Evolutionary conservation across 2,329 filamentous ascomycete genomes (phyloP), one percentile per base, ranked within the genome.

Genomic region (Tympanopsis confertula): DNA sequence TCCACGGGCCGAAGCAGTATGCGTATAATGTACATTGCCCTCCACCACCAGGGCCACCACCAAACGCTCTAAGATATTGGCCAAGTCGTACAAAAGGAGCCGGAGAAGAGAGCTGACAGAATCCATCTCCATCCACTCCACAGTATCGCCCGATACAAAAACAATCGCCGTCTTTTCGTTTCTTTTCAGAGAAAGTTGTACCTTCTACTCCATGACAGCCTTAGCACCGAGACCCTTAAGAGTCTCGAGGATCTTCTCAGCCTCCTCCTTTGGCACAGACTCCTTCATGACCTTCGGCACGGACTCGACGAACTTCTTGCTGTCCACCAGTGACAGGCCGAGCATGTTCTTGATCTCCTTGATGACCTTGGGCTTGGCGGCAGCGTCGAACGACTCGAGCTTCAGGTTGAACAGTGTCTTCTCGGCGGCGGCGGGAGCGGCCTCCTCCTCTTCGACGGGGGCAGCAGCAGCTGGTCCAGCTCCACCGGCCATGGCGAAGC

Each of bases 301-400:
- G 57, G 85, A 86, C 74, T 99, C 91, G 48, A 98, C 91, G 55
- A 99, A 99, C 72, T 99, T 99, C 82, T 99, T 99, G 68, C 86
- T 94, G 65, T 99, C 91, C 50, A 99, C 93, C 68, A 99, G 74
- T 59, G 85, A 93, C 57, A 98, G 66, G 32, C 91, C 91, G 43
- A 99, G 70, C 77, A 98, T 73, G 55, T 78, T 80, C 79, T 99
- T 99, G 69, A 99, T 75, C 71, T 99, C 91, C 77, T 99, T 99
- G 74, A 98, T 99, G 53, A 98, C 71, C 82, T 99, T 99, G 53
- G 93, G 87, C 73, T 99, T 99, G 47, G 89, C 69, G 37, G 66
- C 72, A 19, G 87, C 72, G 38, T 98, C 93, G 59, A 96, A 93
- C 24, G 82, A 82, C 62, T 85, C 74, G 45, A 99, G 79, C 70